These are phyloP conservation scores for Lepidium didymum DNA, from an alignment of 345 rosid species.

Conservation along the genomic window DNA sequence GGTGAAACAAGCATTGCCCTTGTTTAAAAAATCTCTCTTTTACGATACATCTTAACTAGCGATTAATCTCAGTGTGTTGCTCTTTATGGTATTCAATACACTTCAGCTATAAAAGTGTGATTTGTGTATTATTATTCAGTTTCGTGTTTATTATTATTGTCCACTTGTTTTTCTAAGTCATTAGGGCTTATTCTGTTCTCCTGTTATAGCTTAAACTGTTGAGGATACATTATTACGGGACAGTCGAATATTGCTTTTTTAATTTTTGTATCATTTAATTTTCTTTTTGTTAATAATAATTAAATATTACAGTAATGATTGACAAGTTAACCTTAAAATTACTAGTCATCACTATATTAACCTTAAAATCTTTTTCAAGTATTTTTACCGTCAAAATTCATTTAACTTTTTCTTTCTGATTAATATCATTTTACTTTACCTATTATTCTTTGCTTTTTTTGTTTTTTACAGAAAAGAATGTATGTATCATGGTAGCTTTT, in stretches of 20 bases:
- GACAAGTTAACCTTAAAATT: background rate
- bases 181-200: background rate
- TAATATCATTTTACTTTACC: too few species aligned
- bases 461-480: too few species aligned
- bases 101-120: constrained; percentile 23
- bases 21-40: constrained; percentile 38
- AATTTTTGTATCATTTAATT: background rate
- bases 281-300: background rate
- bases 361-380: too few species aligned
- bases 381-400: too few species aligned
- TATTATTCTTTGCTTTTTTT: too few species aligned
- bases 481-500: too few species aligned
- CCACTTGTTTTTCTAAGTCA: background rate
- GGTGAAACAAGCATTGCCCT: constrained; percentile 94
- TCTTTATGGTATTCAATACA: constrained; percentile 26
- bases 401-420: too few species aligned
- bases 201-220: background rate
- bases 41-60: constrained; percentile 28
- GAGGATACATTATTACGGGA: background rate
- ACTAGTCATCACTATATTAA: too few species aligned
- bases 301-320: background rate
- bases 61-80: constrained; percentile 18
- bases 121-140: constrained; percentile 26
- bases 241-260: background rate
- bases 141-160: constrained; percentile 4